Evolutionary conservation across 495 filamentous ascomycete species (phyloP).

Genomic region (Aspergillus taichungensis): DNA sequence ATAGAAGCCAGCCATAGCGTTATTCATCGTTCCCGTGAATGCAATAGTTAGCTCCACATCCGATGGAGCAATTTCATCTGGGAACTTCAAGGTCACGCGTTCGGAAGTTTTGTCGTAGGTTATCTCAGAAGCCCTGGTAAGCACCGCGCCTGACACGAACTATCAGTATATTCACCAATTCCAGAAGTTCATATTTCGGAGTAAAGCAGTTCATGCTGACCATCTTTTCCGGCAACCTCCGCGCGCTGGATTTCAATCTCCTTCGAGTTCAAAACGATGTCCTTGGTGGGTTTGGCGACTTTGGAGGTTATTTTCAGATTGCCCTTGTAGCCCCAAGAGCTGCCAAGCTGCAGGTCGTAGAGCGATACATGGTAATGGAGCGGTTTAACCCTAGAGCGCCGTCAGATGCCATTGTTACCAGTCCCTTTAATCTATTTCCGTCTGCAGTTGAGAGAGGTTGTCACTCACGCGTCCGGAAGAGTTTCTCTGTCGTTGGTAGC

Average conservation of each 20-base stretch:
- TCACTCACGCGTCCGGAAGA: constrained; percentile 42
- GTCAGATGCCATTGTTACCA: too few species aligned
- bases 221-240: constrained; percentile 25
- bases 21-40: constrained; percentile 84
- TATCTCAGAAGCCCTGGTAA: constrained; percentile 55
- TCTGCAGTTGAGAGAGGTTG: not conserved
- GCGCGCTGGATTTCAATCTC: constrained; percentile 34
- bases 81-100: constrained; percentile 64
- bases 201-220: constrained; percentile 10
- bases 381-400: constrained; percentile 57
- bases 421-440: not conserved
- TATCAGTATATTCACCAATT: constrained; percentile 5
- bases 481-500: constrained; percentile 41
- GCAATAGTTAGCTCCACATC: constrained; percentile 60
- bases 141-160: constrained; percentile 15
- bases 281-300: constrained; percentile 52
- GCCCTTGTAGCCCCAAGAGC: constrained; percentile 75
- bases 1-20: constrained; percentile 94
- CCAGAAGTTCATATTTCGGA: not conserved
- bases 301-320: constrained; percentile 56
- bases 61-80: constrained; percentile 50
- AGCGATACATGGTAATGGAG: constrained; percentile 78
- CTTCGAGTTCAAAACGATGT: constrained; percentile 64
- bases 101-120: constrained; percentile 73
- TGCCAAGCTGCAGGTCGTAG: constrained; percentile 62